Evolutionary conservation across 805 yeast genomes (phyloP).

Genomic region (Pichia exigua): DNA sequence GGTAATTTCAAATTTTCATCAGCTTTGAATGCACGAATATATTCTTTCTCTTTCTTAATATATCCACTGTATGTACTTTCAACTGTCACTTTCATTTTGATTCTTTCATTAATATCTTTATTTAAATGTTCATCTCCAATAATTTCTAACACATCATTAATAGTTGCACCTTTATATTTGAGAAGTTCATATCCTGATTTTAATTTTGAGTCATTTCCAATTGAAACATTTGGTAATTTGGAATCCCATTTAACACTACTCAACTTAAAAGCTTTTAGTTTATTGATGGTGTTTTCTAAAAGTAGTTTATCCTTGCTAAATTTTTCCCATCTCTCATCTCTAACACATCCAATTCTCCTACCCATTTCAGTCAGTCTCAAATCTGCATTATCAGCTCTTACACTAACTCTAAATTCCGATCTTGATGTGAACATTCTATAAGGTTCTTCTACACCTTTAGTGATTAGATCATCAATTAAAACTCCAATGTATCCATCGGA

Average conservation of each 20-base stretch:
- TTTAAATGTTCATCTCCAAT: constrained; percentile 21
- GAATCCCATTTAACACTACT: constrained; percentile 62
- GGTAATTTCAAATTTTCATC: constrained; percentile 81
- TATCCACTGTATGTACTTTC: constrained; percentile 83
- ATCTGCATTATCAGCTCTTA: constrained; percentile 93
- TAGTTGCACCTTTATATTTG: constrained; percentile 39
- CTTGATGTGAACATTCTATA: constrained; percentile 97
- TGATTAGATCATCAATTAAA: constrained; percentile 84
- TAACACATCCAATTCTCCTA: constrained; percentile 54
- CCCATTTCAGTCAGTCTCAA: constrained; percentile 70
- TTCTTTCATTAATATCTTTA: constrained; percentile 32
- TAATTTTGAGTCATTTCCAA: constrained; percentile 46
- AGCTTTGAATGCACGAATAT: constrained; percentile 68
- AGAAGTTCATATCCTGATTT: constrained; percentile 67
- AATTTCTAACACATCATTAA: constrained; percentile 31
- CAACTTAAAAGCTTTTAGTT: constrained; percentile 36
- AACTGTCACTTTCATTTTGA: constrained; percentile 56
- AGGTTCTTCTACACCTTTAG: constrained; percentile 95
- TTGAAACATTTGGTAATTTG: constrained; percentile 35
- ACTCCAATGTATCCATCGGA: constrained; percentile 91
- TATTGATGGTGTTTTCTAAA: constrained; percentile 37
- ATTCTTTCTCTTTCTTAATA: constrained; percentile 61
- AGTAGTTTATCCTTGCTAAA: constrained; percentile 36
- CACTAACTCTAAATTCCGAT: constrained; percentile 84
- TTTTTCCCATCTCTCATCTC: constrained; percentile 46